Conservation (phyloP, 2,329 filamentous ascomycete genomes). For the Pleurostoma richardsiae region DNA sequence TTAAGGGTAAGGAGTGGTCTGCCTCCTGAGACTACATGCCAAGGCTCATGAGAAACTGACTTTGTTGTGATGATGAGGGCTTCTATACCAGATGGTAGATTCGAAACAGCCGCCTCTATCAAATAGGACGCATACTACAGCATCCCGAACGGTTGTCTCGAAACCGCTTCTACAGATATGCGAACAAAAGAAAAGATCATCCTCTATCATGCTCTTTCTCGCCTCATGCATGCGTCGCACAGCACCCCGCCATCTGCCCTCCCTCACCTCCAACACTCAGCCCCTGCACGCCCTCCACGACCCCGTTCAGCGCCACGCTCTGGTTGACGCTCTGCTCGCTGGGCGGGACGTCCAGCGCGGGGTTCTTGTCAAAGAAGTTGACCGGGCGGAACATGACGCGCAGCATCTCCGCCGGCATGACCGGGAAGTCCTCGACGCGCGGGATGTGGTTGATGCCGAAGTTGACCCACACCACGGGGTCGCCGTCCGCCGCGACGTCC, state of each 20-base stretch:
- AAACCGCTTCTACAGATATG: no score
- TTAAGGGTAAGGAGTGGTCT: no score
- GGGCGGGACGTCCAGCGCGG: constrained; percentile 43
- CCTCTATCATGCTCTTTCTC: no score
- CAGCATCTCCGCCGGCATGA: constrained; percentile 59
- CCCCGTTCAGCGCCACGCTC: constrained; percentile 20
- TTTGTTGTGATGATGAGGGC: no score
- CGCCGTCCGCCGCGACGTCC: constrained; percentile 26
- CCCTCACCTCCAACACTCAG: constrained; percentile 6
- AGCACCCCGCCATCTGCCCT: constrained; percentile 1
- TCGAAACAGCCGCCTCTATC: no score
- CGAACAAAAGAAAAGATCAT: no score
- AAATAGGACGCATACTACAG: no score
- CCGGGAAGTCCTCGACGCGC: constrained; percentile 60
- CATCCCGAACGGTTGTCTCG: no score
- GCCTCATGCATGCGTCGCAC: neutral
- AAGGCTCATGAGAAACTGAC: no score
- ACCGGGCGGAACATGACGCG: constrained; percentile 42
- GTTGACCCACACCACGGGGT: constrained; percentile 48
- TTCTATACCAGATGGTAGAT: no score
- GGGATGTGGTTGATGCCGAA: constrained; percentile 56
- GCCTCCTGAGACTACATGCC: no score
- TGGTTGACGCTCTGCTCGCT: constrained; percentile 36
- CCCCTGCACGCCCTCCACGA: constrained; percentile 5
- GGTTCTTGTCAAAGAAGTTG: constrained; percentile 48